Evolutionary conservation across 257 asterid genomes (phyloP), one percentile per base, ranked within the genome.

Genomic region (Plectranthus barbatus): DNA sequence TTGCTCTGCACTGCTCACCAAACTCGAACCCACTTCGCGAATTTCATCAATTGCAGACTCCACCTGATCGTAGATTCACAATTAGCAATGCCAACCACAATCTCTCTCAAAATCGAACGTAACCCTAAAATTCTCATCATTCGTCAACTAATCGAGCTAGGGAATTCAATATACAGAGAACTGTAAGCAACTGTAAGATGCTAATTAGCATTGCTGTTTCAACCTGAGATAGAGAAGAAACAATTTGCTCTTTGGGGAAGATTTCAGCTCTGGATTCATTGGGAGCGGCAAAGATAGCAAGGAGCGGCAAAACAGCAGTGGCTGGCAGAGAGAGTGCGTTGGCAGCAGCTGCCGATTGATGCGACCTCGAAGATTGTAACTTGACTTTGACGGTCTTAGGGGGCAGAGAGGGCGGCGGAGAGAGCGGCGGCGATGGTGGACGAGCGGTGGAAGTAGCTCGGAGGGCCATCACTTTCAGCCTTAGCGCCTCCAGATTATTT

Each of bases 161-260:
- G n/a, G n/a, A n/a, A n/a, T n/a, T n/a, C n/a, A 5, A 26, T 2
- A 26, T 26, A 5, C 31, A n/a, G n/a, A n/a, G n/a, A n/a, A n/a
- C n/a, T n/a, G n/a, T n/a, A n/a, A n/a, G n/a, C n/a, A n/a, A n/a
- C n/a, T n/a, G n/a, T n/a, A n/a, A n/a, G n/a, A n/a, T 26, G 5
- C 31, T 26, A 2, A 26, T 26, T 5, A 26, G 31, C 2, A 26
- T 2, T 5, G 31, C 3, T 11, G 31, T 18, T 13, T 62, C 14
- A 33, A 88, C 98, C 96, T 89, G 91, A 68, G 86, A 71, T 61
- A 92, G 83, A 61, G 99, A 86, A 61, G 97, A 89, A 41, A 89
- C 82, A 39, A 92, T 83, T 59, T 92, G 87, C 47, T 89, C 96
- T 76, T 86, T 89, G 48, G 95, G 86, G n/a, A 89, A 53, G 59